phyloP scores from a whole-genome alignment of 768 basidiomycete species.

The Rhizopogon vesiculosus region DNA sequence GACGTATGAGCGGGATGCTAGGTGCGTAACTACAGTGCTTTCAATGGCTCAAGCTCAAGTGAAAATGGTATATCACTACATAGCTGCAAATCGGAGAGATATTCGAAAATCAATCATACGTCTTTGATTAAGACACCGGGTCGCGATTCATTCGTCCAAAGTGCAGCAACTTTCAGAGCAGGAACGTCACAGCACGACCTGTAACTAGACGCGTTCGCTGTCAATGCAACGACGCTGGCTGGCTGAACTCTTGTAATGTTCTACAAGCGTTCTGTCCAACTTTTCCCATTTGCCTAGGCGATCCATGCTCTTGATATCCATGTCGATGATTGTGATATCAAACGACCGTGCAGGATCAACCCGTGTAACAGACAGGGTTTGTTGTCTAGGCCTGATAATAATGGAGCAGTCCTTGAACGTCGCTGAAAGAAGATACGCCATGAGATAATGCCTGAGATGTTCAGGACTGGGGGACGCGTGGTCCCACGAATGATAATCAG shows the following conservation, averaged over 20 bases:
- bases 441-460: conserved; percentile 55
- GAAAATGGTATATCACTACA: no score
- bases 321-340: conserved; percentile 58
- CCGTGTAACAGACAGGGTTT: background rate
- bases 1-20: no score
- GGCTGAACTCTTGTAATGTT: conserved; percentile 28
- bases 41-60: no score
- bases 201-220: background rate
- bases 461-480: conserved; percentile 34
- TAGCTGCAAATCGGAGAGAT: no score
- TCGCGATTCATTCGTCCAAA: no score
- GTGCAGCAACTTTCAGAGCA: background rate
- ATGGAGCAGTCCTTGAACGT: conserved; percentile 97
- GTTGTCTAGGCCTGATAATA: conserved; percentile 35
- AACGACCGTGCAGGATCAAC: conserved; percentile 19
- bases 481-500: conserved; percentile 28
- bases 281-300: conserved; percentile 68
- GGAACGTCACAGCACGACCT: no score
- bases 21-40: no score
- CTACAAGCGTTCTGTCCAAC: conserved; percentile 66
- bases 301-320: conserved; percentile 73
- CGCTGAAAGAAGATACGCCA: conserved; percentile 83
- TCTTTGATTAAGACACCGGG: no score
- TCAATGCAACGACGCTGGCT: conserved; percentile 19
- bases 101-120: no score